These are phyloP conservation scores for Arthrinium puccinioides DNA, from an alignment of 2,329 filamentous ascomycete species.

Conservation along the genomic window DNA sequence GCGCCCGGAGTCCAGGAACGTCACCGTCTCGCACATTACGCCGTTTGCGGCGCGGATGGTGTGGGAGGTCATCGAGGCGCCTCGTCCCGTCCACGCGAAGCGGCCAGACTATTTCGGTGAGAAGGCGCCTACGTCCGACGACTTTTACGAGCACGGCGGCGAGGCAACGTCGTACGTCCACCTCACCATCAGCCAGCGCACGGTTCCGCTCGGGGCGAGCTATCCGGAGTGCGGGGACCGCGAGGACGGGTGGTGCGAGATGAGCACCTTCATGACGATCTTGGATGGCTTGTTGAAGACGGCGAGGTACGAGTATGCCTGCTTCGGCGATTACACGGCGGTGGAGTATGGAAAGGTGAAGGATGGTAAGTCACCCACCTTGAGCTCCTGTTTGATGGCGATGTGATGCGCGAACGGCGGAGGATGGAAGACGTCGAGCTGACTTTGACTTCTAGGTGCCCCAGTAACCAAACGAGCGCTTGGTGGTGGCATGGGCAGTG, in stretches of 20 bases:
- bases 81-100: constrained; percentile 51
- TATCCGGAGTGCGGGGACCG: constrained; percentile 54
- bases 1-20: constrained; percentile 51
- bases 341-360: not conserved
- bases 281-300: constrained; percentile 50
- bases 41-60: constrained; percentile 65
- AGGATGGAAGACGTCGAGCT: not conserved
- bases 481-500: constrained; percentile 3
- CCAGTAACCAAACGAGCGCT: constrained; percentile 1
- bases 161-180: constrained; percentile 61
- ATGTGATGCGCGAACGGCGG: too few species aligned
- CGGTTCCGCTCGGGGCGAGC: constrained; percentile 59
- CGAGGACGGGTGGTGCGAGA: constrained; percentile 71
- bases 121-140: constrained; percentile 28
- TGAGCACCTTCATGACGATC: constrained; percentile 58
- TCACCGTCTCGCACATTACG: constrained; percentile 60
- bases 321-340: constrained; percentile 48
- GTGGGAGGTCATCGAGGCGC: constrained; percentile 51
- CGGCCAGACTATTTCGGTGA: constrained; percentile 25
- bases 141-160: constrained; percentile 34
- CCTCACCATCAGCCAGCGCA: constrained; percentile 68
- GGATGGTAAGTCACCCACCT: not conserved
- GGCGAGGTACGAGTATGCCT: constrained; percentile 59
- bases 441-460: not conserved
- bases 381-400: not conserved